Evolutionary conservation across 352 stramenopile genomes (phyloP).

Genomic region (Pythium biforme): DNA sequence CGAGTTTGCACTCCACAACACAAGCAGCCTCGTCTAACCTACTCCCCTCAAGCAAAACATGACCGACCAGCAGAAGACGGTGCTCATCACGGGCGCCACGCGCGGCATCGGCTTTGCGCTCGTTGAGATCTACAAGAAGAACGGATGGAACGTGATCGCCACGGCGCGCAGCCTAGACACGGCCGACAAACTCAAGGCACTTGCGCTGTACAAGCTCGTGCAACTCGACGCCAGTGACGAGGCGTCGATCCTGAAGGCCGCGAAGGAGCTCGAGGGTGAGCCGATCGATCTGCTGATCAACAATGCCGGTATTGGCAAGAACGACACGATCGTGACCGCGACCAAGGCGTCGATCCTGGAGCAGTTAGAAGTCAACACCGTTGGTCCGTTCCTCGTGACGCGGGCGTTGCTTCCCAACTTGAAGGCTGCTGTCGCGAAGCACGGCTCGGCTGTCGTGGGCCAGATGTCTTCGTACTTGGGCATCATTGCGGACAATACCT

Average conservation of each 20-base stretch:
- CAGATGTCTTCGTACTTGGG: slow-evolving; percentile 38
- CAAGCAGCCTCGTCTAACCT: too few relatives aligned
- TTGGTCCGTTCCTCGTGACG: slow-evolving; percentile 37
- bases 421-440: slow-evolving; percentile 2
- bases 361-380: slow-evolving; percentile 41
- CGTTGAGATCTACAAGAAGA: slow-evolving; percentile 36
- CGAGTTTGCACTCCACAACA: background rate
- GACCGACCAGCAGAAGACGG: too few relatives aligned
- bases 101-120: slow-evolving; percentile 50
- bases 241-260: slow-evolving; percentile 21
- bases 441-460: slow-evolving; percentile 24
- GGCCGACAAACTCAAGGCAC: slow-evolving; percentile 27
- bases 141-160: slow-evolving; percentile 51
- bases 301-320: slow-evolving; percentile 31
- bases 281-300: slow-evolving; percentile 43
- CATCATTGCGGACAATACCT: slow-evolving; percentile 19
- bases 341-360: slow-evolving; percentile 25
- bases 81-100: slow-evolving; percentile 48
- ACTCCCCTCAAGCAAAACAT: too few relatives aligned
- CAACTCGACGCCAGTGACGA: slow-evolving; percentile 28
- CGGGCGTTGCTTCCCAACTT: slow-evolving; percentile 29
- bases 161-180: slow-evolving; percentile 30
- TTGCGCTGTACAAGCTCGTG: slow-evolving; percentile 21
- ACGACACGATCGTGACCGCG: slow-evolving; percentile 1
- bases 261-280: slow-evolving; percentile 17